Evolutionary conservation across 1,284 basidiomycete species (phyloP).

Genomic region (Salmacisia buchloeana): DNA sequence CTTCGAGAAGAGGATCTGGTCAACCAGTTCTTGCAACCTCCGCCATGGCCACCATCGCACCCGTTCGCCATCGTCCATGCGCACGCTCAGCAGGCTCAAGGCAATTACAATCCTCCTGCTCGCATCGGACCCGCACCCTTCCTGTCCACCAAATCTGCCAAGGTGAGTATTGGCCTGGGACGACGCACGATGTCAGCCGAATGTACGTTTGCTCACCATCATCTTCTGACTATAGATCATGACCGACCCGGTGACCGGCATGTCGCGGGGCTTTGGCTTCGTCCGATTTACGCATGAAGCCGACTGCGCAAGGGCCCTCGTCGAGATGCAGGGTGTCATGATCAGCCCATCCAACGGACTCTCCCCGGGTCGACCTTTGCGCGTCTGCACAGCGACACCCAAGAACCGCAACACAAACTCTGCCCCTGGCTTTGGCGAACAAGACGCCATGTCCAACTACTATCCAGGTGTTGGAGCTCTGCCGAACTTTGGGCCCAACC

Average conservation of each 20-base stretch:
- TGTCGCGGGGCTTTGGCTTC: slow-evolving; percentile 43
- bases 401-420: slow-evolving; percentile 24
- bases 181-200: neutral
- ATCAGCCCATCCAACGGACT: slow-evolving; percentile 29
- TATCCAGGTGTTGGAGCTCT: neutral
- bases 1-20: slow-evolving; percentile 44
- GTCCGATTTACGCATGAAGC: slow-evolving; percentile 36
- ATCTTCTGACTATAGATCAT: slow-evolving; percentile 22
- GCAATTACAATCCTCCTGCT: slow-evolving; percentile 28
- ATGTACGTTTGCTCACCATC: neutral
- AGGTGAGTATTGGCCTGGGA: slow-evolving; percentile 18
- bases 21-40: slow-evolving; percentile 38
- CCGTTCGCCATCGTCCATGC: slow-evolving; percentile 35
- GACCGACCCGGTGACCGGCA: slow-evolving; percentile 33
- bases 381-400: slow-evolving; percentile 40
- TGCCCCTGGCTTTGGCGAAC: neutral
- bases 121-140: slow-evolving; percentile 39
- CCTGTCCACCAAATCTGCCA: slow-evolving; percentile 36
- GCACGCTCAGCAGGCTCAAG: slow-evolving; percentile 36
- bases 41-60: slow-evolving; percentile 37
- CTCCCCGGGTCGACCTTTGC: slow-evolving; percentile 33
- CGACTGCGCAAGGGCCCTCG: slow-evolving; percentile 42
- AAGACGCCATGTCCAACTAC: neutral
- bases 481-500: neutral
- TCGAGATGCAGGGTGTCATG: slow-evolving; percentile 43